Conservation (phyloP, 768 basidiomycete species). For the Lactarius hatsudake region DNA sequence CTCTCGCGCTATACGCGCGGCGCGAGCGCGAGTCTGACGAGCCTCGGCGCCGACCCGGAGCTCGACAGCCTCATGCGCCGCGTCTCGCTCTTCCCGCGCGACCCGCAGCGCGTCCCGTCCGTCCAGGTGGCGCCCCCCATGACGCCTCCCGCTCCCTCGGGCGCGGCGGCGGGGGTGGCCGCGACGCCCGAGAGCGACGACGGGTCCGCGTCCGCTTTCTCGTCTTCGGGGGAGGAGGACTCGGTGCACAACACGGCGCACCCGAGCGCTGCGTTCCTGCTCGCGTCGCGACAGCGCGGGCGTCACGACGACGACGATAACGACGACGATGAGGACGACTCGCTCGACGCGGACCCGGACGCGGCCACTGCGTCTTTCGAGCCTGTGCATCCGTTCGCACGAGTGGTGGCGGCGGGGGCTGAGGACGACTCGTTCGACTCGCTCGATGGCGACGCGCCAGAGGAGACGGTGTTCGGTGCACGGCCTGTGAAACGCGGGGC, state of each 20-base stretch:
- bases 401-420: constrained; percentile 34
- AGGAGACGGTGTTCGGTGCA: constrained; percentile 74
- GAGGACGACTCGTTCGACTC: constrained; percentile 49
- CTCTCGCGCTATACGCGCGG: constrained; percentile 60
- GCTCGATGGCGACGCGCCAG: constrained; percentile 41
- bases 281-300: constrained; percentile 44
- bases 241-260: constrained; percentile 57
- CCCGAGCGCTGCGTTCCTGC: constrained; percentile 70
- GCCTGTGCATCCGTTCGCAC: constrained; percentile 62
- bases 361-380: constrained; percentile 40
- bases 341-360: constrained; percentile 42
- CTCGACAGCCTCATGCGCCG: constrained; percentile 70
- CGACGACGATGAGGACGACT: constrained; percentile 30
- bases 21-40: constrained; percentile 32
- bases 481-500: constrained; percentile 47
- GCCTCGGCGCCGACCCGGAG: constrained; percentile 46
- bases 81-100: constrained; percentile 46
- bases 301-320: constrained; percentile 18
- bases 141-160: constrained; percentile 31
- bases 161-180: constrained; percentile 27
- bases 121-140: constrained; percentile 29
- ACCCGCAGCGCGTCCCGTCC: constrained; percentile 53
- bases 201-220: constrained; percentile 47
- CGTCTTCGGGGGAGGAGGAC: constrained; percentile 51
- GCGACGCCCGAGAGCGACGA: constrained; percentile 30